phyloP scores from a whole-genome alignment of 2,329 filamentous ascomycete genomes.

The Cadophora malorum region DNA sequence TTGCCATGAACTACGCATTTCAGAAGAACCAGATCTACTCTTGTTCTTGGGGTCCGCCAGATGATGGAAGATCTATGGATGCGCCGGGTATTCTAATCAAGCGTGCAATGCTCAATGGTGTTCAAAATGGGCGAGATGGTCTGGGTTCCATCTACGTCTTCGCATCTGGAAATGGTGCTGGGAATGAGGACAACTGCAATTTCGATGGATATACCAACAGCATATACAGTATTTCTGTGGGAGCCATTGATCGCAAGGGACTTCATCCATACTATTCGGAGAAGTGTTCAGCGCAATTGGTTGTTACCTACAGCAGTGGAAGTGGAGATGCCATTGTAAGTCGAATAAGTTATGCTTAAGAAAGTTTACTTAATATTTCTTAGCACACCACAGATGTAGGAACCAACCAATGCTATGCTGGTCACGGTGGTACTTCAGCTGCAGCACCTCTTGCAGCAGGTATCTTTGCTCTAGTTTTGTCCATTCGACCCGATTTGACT shows the following conservation, averaged over 20 bases:
- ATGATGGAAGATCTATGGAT: slow-evolving; percentile 94
- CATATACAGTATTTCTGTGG: slow-evolving; percentile 98
- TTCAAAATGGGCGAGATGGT: slow-evolving; percentile 84
- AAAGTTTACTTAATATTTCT: slow-evolving; percentile 36
- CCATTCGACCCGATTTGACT: slow-evolving; percentile 82
- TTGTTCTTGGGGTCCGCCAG: slow-evolving; percentile 96
- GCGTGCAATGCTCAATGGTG: slow-evolving; percentile 87
- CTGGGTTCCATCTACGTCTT: slow-evolving; percentile 95
- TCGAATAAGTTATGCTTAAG: slow-evolving; percentile 24
- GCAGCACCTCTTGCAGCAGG: slow-evolving; percentile 92
- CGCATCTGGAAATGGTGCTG: slow-evolving; percentile 92
- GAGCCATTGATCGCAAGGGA: slow-evolving; percentile 86
- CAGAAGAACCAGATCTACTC: slow-evolving; percentile 97
- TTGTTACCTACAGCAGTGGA: slow-evolving; percentile 96
- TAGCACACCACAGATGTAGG: slow-evolving; percentile 95
- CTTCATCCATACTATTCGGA: slow-evolving; percentile 96
- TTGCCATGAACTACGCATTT: slow-evolving; percentile 90
- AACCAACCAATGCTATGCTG: slow-evolving; percentile 74
- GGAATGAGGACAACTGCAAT: slow-evolving; percentile 92
- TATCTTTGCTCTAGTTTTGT: slow-evolving; percentile 86
- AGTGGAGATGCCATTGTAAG: slow-evolving; percentile 80
- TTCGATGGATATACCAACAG: slow-evolving; percentile 99
- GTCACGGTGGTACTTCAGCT: slow-evolving; percentile 94
- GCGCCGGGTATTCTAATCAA: slow-evolving; percentile 87
- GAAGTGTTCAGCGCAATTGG: slow-evolving; percentile 91